phyloP scores from a whole-genome alignment of 768 basidiomycete species.

The Podaxis carcinomalis region DNA sequence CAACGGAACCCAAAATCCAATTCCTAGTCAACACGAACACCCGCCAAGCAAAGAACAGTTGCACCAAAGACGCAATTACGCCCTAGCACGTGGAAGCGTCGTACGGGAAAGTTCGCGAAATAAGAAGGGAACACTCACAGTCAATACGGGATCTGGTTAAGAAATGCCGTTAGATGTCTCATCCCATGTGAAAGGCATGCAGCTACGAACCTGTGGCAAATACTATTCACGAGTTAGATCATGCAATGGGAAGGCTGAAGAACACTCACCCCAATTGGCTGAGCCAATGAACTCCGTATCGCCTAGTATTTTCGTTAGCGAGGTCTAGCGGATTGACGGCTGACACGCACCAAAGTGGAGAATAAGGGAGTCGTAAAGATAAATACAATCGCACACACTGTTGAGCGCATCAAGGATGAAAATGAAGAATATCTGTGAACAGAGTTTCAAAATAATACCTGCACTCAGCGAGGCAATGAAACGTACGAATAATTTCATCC shows the following conservation, averaged over 20 bases:
- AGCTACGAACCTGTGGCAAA: conserved; percentile 31
- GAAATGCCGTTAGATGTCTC: not conserved
- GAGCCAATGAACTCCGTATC: conserved; percentile 13
- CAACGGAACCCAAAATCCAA: conserved; percentile 8
- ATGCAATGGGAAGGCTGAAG: not conserved
- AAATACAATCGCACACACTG: conserved; percentile 37
- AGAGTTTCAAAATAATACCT: not conserved
- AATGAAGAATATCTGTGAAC: conserved; percentile 35
- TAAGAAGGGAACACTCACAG: not conserved
- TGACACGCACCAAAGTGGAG: conserved; percentile 35
- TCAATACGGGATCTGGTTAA: conserved; percentile 12
- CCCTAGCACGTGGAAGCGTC: not conserved
- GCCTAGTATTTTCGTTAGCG: conserved; percentile 10
- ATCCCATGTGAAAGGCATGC: not conserved
- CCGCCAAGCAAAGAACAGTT: conserved; percentile 16
- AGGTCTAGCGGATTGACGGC: not conserved
- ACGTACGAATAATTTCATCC: conserved; percentile 45
- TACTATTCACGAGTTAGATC: conserved; percentile 21
- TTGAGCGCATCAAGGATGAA: conserved; percentile 47
- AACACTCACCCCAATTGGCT: conserved; percentile 23
- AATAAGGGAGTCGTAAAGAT: conserved; percentile 45
- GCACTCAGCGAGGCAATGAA: not conserved
- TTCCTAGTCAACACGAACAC: conserved; percentile 13
- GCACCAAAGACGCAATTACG: conserved; percentile 13
- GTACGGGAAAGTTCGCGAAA: not conserved